These are phyloP conservation scores for Thelonectria olida DNA, from an alignment of 2,329 filamentous ascomycete species.

Conservation along the genomic window DNA sequence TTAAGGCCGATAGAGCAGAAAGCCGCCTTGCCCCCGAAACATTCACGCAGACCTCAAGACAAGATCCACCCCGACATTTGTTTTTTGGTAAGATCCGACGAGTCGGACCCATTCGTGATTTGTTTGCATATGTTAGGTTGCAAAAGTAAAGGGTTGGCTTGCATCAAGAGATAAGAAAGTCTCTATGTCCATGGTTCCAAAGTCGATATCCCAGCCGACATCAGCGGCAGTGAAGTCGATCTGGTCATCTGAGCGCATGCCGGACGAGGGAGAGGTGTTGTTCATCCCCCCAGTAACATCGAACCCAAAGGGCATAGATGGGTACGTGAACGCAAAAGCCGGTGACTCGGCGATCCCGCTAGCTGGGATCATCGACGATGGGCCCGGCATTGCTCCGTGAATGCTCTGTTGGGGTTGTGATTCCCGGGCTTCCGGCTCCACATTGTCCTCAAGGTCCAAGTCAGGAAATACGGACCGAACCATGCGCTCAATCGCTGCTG, in stretches of 20 bases:
- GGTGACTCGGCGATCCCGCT: slow-evolving; percentile 24
- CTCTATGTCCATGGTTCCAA: slow-evolving; percentile 46
- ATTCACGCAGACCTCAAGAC: neutral
- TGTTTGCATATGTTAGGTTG: slow-evolving; percentile 15
- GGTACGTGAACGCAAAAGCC: slow-evolving; percentile 40
- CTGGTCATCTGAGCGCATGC: slow-evolving; percentile 33
- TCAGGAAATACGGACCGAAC: slow-evolving; percentile 40
- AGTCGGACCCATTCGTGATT: neutral
- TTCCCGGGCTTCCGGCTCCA: slow-evolving; percentile 28
- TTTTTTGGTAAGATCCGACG: neutral
- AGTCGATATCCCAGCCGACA: slow-evolving; percentile 43
- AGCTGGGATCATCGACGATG: slow-evolving; percentile 24
- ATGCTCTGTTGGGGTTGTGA: slow-evolving; percentile 20
- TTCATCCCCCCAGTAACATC: slow-evolving; percentile 35
- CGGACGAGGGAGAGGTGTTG: slow-evolving; percentile 29
- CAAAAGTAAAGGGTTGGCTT: slow-evolving; percentile 38
- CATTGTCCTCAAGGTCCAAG: slow-evolving; percentile 36
- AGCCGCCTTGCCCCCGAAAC: neutral
- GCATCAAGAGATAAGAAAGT: slow-evolving; percentile 44
- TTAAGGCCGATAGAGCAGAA: neutral
- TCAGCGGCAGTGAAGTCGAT: slow-evolving; percentile 42
- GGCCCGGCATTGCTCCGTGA: slow-evolving; percentile 27
- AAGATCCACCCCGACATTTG: slow-evolving; percentile 4
- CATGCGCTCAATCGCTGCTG: slow-evolving; percentile 42
- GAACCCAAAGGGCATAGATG: slow-evolving; percentile 42